Evolutionary conservation across 148 eudicot genomes (phyloP), one percentile per base, ranked within the genome.

Genomic region (Diospyros lotus): DNA sequence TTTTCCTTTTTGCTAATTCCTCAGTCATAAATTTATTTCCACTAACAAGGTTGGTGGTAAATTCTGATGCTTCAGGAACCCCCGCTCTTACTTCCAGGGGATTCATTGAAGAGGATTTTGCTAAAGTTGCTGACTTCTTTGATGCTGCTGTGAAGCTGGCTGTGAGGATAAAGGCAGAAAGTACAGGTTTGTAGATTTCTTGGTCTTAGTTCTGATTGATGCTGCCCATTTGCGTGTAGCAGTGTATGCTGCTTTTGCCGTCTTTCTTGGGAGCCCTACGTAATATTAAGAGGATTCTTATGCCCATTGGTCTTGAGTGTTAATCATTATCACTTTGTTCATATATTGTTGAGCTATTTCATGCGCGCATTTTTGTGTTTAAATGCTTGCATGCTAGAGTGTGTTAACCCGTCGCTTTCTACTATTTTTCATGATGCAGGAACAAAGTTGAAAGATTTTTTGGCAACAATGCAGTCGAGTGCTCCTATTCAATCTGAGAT

Each of bases 71-170:
- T 62, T 62, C 81, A 93, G 98, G 97, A 81, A 73, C 98, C 54
- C 98, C 98, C 1, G 98, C 98, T 58, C 91, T 94, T 95, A 94
- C 98, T 64, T 94, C 98, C 45, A 87, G 97, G 84, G 97, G 98
- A 12, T 82, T 91, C 79, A 76, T 91, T 65, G 98, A 94, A 84
- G 90, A 91, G 82, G 98, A 94, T 77, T 94, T 94, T 53, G 97
- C 91, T 89, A 88, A 88, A 79, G 91, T 94, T 14, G 98, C 83
- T 7, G 98, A 91, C 76, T 91, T 94, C 82, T 97, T 94, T 41
- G 93, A 90, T 84, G 83, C 93, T 73, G 52, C 52, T 48, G 8
- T 48, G 28, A 28, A 28, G 28, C 0, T 28, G 28, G 28, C 28
- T 28, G 28, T 28, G 28, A 28, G 28, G 28, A 28, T 28, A 28